Conservation (phyloP, 1,284 basidiomycete species). For the Salmacisia buchloeana region DNA sequence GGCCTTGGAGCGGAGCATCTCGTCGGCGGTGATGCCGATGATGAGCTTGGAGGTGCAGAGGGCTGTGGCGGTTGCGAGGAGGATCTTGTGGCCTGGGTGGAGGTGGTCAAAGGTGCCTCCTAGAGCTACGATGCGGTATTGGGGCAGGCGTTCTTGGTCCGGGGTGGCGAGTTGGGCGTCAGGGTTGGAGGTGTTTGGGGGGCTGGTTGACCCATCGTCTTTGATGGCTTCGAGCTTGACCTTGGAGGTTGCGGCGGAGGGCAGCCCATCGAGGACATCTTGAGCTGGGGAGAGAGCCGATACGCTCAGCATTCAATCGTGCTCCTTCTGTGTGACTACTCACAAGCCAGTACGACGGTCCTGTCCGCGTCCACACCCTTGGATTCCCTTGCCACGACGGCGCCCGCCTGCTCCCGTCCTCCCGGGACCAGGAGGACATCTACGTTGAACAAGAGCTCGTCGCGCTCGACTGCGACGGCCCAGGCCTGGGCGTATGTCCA, state of each 20-base stretch:
- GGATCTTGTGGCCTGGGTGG: conserved; percentile 93
- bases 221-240: background rate
- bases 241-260: background rate
- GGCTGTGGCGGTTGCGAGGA: conserved; percentile 84
- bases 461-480: conserved; percentile 29
- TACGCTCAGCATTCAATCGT: background rate
- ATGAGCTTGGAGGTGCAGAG: conserved; percentile 74
- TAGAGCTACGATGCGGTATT: conserved; percentile 50
- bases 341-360: background rate
- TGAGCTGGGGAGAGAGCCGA: background rate
- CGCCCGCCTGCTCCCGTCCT: background rate
- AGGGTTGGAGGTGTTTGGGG: background rate
- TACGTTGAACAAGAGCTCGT: conserved; percentile 31
- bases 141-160: too few relatives aligned
- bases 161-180: conserved; percentile 7
- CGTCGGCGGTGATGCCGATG: conserved; percentile 75
- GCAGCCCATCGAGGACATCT: background rate
- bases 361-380: background rate
- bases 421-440: conserved; percentile 30
- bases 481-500: conserved; percentile 40
- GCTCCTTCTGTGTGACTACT: background rate
- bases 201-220: background rate
- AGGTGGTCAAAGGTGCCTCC: conserved; percentile 94
- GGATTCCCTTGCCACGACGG: background rate
- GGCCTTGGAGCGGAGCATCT: conserved; percentile 68